Percentiles rank a stretch among this genome's conserved stretches.
Conservation (phyloP, 1,139 yeast genomes). For the Zhuliangozyma parablackwelliae region DNA sequence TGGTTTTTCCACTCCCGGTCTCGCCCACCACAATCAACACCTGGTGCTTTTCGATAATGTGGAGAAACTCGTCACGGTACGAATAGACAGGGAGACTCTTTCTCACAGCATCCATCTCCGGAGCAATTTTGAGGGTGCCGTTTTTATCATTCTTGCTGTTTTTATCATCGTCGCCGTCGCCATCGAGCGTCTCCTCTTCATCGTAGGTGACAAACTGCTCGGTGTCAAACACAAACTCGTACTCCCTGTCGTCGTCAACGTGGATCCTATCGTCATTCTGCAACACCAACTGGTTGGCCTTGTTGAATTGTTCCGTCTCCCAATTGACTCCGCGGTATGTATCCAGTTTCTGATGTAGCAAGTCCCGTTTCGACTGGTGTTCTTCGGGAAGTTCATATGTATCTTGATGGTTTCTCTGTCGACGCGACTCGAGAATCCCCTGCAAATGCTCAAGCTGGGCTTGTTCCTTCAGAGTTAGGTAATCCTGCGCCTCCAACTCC, state of each 20-base stretch:
- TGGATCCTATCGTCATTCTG: constrained; percentile 43
- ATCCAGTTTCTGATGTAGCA: constrained; percentile 20
- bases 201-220: constrained; percentile 66
- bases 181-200: constrained; percentile 31
- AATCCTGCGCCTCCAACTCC: constrained; percentile 27
- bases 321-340: constrained; percentile 41
- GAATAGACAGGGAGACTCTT: constrained; percentile 73
- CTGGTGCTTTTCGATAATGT: constrained; percentile 60
- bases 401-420: not conserved
- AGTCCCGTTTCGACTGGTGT: constrained; percentile 45
- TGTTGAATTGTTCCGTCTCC: constrained; percentile 61
- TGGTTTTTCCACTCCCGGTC: constrained; percentile 97
- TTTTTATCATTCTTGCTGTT: no score
- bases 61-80: constrained; percentile 59
- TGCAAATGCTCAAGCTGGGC: constrained; percentile 2
- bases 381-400: constrained; percentile 38
- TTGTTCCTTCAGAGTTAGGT: constrained; percentile 5
- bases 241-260: constrained; percentile 43
- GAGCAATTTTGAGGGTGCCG: constrained; percentile 10
- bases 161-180: constrained; percentile 8
- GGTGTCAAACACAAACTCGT: constrained; percentile 83
- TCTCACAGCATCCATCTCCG: constrained; percentile 48
- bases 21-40: constrained; percentile 90
- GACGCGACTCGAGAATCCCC: constrained; percentile 1
- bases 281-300: constrained; percentile 34